phyloP scores from a whole-genome alignment of 495 filamentous ascomycete genomes.

The Aspergillus taichungensis region DNA sequence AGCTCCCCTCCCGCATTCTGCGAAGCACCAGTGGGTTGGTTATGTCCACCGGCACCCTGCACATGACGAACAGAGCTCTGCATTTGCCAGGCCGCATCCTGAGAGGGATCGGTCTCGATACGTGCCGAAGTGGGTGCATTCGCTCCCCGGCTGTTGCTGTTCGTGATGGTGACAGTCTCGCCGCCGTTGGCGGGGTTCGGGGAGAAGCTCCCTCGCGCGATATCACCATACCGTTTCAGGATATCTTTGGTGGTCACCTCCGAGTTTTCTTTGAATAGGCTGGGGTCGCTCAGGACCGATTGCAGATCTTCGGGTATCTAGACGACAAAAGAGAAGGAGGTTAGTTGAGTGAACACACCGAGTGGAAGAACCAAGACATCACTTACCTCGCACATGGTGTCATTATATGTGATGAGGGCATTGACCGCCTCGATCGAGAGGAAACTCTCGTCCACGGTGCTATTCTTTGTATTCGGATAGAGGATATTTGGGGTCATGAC shows the following conservation, averaged over 20 bases:
- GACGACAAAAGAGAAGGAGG: neutral
- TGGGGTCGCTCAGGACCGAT: constrained; percentile 72
- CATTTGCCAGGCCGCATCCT: constrained; percentile 64
- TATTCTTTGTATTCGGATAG: constrained; percentile 60
- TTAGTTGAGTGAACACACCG: constrained; percentile 8
- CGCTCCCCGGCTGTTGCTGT: constrained; percentile 24
- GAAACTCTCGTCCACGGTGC: constrained; percentile 74
- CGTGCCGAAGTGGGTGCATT: constrained; percentile 41
- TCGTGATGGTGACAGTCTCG: constrained; percentile 43
- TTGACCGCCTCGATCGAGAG: constrained; percentile 87
- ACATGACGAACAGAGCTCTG: constrained; percentile 75
- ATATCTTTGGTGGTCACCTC: constrained; percentile 98
- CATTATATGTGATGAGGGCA: constrained; percentile 81
- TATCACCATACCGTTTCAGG: constrained; percentile 76
- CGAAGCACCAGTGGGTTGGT: constrained; percentile 24
- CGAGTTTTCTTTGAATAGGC: constrained; percentile 66
- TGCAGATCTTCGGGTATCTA: constrained; percentile 91
- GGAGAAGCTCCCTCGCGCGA: constrained; percentile 49
- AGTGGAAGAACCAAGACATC: neutral
- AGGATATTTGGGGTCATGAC: constrained; percentile 96
- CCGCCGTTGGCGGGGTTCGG: constrained; percentile 49
- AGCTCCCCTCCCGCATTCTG: constrained; percentile 25
- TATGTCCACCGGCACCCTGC: constrained; percentile 46
- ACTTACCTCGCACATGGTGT: constrained; percentile 92
- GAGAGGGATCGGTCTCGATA: constrained; percentile 71